Conservation (phyloP, 2,329 filamentous ascomycete genomes). For the Fusarium sp. region DNA sequence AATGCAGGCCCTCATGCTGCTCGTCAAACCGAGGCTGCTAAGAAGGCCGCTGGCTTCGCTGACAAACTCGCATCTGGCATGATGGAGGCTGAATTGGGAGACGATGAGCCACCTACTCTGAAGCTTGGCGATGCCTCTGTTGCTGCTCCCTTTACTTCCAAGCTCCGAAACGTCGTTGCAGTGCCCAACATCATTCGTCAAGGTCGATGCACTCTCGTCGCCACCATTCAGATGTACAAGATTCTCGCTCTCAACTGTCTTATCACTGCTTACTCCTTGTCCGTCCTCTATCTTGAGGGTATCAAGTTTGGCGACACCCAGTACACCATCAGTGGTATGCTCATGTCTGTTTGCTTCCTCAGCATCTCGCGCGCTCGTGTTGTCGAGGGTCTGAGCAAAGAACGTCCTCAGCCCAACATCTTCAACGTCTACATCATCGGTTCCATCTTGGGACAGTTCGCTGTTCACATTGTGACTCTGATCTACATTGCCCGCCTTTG, state of each 20-base stretch:
- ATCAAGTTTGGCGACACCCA: conserved; percentile 99
- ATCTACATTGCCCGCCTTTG: conserved; percentile 95
- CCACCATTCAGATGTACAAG: conserved; percentile 99
- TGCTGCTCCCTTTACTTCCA: conserved; percentile 96
- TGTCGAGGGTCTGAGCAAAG: conserved; percentile 94
- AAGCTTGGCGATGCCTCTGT: conserved; percentile 98
- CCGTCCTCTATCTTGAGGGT: conserved; percentile 94
- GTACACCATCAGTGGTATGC: conserved; percentile 98
- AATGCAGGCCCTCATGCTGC: conserved; percentile 51
- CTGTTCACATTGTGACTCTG: conserved; percentile 91
- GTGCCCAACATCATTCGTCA: conserved; percentile 99
- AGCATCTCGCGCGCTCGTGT: conserved; percentile 98
- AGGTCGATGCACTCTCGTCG: conserved; percentile 95
- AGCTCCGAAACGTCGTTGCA: conserved; percentile 95
- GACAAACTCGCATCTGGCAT: conserved; percentile 88
- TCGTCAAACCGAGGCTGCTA: conserved; percentile 71
- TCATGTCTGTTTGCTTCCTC: conserved; percentile 99
- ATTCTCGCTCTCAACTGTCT: conserved; percentile 97
- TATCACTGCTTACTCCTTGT: conserved; percentile 97
- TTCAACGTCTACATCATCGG: conserved; percentile 99
- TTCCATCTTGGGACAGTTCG: conserved; percentile 96
- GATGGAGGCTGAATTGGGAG: conserved; percentile 90
- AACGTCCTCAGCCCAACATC: conserved; percentile 97
- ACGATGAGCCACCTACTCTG: conserved; percentile 92
- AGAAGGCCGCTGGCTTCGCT: conserved; percentile 82